phyloP scores from a whole-genome alignment of 2,329 filamentous ascomycete species.

The Pseudopithomyces maydicus region DNA sequence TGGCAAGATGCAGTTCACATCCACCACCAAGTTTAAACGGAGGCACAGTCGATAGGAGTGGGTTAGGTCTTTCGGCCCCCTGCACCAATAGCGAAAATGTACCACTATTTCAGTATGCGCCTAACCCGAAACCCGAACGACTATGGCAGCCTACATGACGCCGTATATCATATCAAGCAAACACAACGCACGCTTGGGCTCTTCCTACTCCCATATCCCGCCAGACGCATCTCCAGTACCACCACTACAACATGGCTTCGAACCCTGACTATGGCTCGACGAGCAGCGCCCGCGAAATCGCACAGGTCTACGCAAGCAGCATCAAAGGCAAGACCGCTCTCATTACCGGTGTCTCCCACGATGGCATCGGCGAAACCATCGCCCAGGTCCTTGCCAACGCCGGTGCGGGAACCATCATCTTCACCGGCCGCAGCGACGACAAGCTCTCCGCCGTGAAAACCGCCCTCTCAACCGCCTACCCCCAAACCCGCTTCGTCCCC shows the following conservation, averaged over 20 bases:
- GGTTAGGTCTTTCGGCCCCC: too few species aligned
- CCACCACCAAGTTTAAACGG: too few species aligned
- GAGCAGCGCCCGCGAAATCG: conserved; percentile 22
- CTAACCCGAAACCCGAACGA: too few species aligned
- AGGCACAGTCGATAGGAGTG: too few species aligned
- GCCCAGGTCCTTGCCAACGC: conserved; percentile 15
- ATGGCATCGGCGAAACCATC: conserved; percentile 15
- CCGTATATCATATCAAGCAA: background rate
- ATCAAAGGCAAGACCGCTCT: conserved; percentile 33
- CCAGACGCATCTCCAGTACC: too few species aligned
- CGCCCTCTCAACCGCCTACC: conserved; percentile 9
- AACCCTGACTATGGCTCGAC: conserved; percentile 3
- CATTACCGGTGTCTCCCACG: conserved; percentile 24
- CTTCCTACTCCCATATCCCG: background rate
- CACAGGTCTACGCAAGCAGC: conserved; percentile 16
- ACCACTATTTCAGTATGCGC: too few species aligned
- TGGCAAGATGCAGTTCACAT: too few species aligned
- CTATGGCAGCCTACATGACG: too few species aligned
- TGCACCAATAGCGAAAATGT: too few species aligned
- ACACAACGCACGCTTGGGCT: too few species aligned
- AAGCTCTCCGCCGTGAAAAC: conserved; percentile 2
- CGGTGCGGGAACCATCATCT: conserved; percentile 15
- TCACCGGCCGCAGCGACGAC: conserved; percentile 14
- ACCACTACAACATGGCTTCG: conserved; percentile 10
- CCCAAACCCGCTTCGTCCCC: conserved; percentile 8